phyloP scores from a whole-genome alignment of 495 filamentous ascomycete genomes.

The Wilcoxina mikolae region DNA sequence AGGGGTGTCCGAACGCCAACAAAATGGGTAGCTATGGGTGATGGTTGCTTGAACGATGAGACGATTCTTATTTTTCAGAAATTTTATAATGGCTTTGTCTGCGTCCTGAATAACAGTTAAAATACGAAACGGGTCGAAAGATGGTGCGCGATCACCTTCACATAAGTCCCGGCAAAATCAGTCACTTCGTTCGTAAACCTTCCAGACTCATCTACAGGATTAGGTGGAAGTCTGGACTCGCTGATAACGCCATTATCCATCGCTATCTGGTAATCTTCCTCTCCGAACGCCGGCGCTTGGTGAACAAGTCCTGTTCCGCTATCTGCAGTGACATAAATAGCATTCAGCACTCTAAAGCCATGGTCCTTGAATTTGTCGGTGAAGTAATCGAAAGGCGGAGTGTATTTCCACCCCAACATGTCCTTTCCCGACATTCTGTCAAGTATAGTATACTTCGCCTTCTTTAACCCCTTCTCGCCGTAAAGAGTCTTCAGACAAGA shows the following conservation, averaged over 20 bases:
- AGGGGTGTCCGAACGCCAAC: constrained; percentile 88
- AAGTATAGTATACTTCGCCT: constrained; percentile 84
- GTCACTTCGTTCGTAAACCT: constrained; percentile 64
- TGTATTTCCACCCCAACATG: constrained; percentile 85
- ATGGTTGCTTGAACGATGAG: constrained; percentile 80
- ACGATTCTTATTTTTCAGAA: constrained; percentile 65
- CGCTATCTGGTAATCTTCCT: constrained; percentile 87
- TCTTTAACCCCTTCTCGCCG: constrained; percentile 72
- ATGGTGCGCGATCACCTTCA: constrained; percentile 52
- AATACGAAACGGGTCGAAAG: too few relatives aligned
- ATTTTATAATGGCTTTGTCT: constrained; percentile 87
- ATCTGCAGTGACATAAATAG: constrained; percentile 78
- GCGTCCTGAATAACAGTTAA: too few relatives aligned
- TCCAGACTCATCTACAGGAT: constrained; percentile 74
- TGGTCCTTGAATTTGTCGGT: constrained; percentile 80
- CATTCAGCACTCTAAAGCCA: constrained; percentile 75
- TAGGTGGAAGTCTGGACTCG: constrained; percentile 64
- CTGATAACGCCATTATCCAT: constrained; percentile 62
- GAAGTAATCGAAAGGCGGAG: constrained; percentile 87
- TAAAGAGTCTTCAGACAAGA: constrained; percentile 72
- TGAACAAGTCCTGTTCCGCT: constrained; percentile 94
- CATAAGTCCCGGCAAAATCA: constrained; percentile 78
- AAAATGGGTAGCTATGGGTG: constrained; percentile 90
- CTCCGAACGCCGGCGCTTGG: constrained; percentile 87
- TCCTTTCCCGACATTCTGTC: constrained; percentile 69